phyloP scores from a whole-genome alignment of 441 rosid species.

The Erodium chrysanthum region DNA sequence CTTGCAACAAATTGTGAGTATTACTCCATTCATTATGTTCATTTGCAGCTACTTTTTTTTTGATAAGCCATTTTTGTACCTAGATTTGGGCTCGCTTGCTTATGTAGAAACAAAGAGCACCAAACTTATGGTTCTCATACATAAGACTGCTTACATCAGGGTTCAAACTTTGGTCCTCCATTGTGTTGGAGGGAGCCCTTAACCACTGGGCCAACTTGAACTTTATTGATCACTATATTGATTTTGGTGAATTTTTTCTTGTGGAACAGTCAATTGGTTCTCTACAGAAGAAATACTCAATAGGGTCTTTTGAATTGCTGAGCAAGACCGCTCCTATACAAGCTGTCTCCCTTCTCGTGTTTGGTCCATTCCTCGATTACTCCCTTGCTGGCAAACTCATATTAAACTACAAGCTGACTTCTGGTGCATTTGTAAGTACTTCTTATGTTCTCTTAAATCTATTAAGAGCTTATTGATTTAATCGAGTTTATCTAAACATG shows the following conservation, averaged over 20 bases:
- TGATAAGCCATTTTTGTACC: no score
- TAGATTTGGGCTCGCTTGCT: no score
- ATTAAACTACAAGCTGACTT: conserved; percentile 21
- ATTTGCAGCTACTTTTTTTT: not conserved
- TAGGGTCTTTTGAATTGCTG: conserved; percentile 26
- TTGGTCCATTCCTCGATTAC: conserved; percentile 26
- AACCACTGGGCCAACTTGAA: no score
- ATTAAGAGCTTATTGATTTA: not conserved
- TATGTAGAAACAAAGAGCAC: no score
- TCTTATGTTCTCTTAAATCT: not conserved
- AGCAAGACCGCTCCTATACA: conserved; percentile 29
- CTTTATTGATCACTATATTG: not conserved
- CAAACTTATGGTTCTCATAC: no score
- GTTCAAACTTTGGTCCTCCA: no score
- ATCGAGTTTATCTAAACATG: not conserved
- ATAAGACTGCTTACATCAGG: no score
- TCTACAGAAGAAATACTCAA: conserved; percentile 24
- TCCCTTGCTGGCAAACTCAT: conserved; percentile 18
- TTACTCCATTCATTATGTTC: not conserved
- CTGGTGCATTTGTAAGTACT: conserved; percentile 24
- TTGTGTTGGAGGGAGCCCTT: no score
- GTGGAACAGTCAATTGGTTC: conserved; percentile 25
- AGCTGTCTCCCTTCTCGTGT: conserved; percentile 22
- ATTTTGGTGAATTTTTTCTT: not conserved
- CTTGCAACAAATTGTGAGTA: conserved; percentile 27